These are phyloP conservation scores for Leccinum sublutescens DNA, from an alignment of 768 basidiomycete genomes.

Conservation along the genomic window DNA sequence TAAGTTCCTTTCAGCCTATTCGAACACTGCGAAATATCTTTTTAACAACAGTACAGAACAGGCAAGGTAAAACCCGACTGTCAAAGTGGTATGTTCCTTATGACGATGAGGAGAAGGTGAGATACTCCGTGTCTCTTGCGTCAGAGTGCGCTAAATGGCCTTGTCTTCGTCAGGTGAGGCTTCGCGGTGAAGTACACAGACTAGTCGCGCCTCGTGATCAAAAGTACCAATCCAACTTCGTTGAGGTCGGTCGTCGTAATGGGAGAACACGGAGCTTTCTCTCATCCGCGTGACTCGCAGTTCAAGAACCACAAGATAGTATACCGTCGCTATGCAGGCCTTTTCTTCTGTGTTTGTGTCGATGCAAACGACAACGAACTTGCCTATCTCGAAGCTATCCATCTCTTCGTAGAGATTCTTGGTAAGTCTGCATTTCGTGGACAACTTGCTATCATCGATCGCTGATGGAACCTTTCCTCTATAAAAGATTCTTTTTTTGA, in stretches of 20 bases:
- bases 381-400: conserved; percentile 95
- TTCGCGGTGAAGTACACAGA: conserved; percentile 95
- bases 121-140: conserved; percentile 8
- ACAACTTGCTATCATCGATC: not conserved
- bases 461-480: not conserved
- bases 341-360: conserved; percentile 97
- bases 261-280: not conserved
- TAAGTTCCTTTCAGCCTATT: conserved; percentile 30
- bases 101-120: conserved; percentile 97
- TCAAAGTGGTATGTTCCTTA: conserved; percentile 99
- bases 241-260: conserved; percentile 67
- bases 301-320: conserved; percentile 98
- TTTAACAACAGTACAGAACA: conserved; percentile 56
- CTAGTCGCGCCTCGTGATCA: conserved; percentile 95
- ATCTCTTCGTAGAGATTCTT: conserved; percentile 96
- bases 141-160: conserved; percentile 1
- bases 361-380: conserved; percentile 99
- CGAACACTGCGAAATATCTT: not conserved
- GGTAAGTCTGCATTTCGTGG: conserved; percentile 49
- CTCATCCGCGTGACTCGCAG: conserved; percentile 40
- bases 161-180: conserved; percentile 60
- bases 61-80: conserved; percentile 95
- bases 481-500: conserved; percentile 92
- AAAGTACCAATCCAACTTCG: conserved; percentile 99
- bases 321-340: conserved; percentile 93